Percentiles rank a stretch among this genome's conserved stretches.
phyloP scores from a whole-genome alignment of 768 basidiomycete species.

The Rhodotorula taiwanensis region DNA sequence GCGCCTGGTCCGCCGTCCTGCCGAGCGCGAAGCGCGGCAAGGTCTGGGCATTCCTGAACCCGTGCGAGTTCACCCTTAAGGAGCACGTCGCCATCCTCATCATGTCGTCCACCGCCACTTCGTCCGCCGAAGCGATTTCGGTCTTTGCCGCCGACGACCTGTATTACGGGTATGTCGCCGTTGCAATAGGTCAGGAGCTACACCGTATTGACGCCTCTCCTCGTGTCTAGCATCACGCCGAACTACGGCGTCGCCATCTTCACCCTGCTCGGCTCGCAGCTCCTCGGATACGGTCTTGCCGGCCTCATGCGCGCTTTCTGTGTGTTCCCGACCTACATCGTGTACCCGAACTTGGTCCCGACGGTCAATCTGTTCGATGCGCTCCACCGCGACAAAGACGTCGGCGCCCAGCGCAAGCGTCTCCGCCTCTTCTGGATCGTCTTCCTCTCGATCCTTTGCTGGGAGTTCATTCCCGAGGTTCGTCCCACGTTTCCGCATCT shows the following conservation, averaged over 20 bases:
- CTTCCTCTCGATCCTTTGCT: constrained; percentile 40
- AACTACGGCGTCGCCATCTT: constrained; percentile 43
- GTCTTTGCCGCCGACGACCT: constrained; percentile 31
- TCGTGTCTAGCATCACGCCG: constrained; percentile 35
- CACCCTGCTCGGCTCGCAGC: constrained; percentile 38
- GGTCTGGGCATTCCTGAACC: constrained; percentile 42
- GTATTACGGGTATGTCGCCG: neutral
- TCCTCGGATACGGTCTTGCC: constrained; percentile 37
- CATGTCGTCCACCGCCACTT: constrained; percentile 30
- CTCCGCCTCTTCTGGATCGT: constrained; percentile 42
- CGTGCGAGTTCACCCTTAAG: constrained; percentile 44
- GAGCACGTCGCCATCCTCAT: constrained; percentile 37
- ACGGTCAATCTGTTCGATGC: constrained; percentile 42
- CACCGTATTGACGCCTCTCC: too few species aligned
- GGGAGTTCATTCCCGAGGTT: constrained; percentile 30
- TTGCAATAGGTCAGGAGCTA: neutral
- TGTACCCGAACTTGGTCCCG: constrained; percentile 30
- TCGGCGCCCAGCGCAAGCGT: constrained; percentile 39
- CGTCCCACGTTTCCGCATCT: neutral
- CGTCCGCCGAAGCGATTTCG: constrained; percentile 24
- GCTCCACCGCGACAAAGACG: constrained; percentile 42
- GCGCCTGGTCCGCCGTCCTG: constrained; percentile 30
- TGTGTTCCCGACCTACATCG: constrained; percentile 40
- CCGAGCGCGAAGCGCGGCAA: constrained; percentile 37
- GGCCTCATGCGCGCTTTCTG: constrained; percentile 38